These are phyloP conservation scores for Anisodus tanguticus DNA, from an alignment of 257 asterid species.

Conservation along the genomic window DNA sequence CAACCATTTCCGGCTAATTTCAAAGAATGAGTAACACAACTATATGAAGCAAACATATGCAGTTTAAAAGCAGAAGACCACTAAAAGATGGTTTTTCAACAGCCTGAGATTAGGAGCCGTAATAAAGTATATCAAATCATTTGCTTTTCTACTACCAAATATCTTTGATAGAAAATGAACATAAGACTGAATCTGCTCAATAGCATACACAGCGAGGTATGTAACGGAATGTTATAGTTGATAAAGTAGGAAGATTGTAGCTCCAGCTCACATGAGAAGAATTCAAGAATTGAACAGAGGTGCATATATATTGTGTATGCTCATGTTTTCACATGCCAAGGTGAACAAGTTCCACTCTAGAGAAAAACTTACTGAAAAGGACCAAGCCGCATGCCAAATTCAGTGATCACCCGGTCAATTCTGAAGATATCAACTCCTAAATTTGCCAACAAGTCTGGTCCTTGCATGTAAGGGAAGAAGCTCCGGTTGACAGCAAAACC, in stretches of 20 bases:
- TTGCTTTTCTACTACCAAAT: no score
- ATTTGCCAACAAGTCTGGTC: slow-evolving; percentile 56
- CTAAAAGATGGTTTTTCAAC: no score
- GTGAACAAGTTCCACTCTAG: background rate
- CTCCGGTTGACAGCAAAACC: slow-evolving; percentile 55
- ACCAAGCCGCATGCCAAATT: slow-evolving; percentile 61
- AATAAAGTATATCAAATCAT: no score
- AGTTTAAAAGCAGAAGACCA: no score
- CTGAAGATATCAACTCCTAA: slow-evolving; percentile 50
- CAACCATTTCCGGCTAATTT: no score
- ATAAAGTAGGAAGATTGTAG: no score
- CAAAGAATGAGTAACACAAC: no score
- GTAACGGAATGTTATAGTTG: no score
- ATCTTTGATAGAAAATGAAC: background rate
- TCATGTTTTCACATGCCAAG: background rate
- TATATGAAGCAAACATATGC: no score
- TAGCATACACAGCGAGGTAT: background rate
- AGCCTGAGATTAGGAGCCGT: no score
- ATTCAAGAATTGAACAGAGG: no score
- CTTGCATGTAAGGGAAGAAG: slow-evolving; percentile 51
- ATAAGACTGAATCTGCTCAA: background rate
- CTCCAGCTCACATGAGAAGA: no score
- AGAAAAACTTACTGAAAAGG: slow-evolving; percentile 55
- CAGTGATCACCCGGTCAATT: slow-evolving; percentile 52
- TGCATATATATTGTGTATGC: background rate